Evolutionary conservation across 306 rosid genomes (phyloP), one percentile per base, ranked within the genome.

Genomic region (Fragaria ananassa): DNA sequence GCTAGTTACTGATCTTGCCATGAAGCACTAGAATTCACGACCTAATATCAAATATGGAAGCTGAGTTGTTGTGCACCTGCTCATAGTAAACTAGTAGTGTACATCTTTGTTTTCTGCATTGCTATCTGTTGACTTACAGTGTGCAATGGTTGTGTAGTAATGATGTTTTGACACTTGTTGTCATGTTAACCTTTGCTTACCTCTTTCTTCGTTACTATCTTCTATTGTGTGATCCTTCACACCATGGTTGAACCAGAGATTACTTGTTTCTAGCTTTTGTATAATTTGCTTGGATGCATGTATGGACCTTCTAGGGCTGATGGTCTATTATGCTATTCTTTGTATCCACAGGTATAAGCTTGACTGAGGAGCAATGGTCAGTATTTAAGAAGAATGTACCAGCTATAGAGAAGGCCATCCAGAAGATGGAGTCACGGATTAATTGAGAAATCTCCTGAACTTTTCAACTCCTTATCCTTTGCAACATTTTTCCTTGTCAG

Each of bases 281-380:
- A 0, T 31, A 49, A 34, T 8, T 3, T 65, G 53, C 4, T 47
- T 25, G 80, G 21, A 10, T 56, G 68, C 8, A 0, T 67, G 45
- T 12, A 69, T 14, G 1, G 39, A 51, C 29, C 8, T 1, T 51
- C 44, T 37, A 23, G 6, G n/a, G 19, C 44, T 39, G 35, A 68
- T 80, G 31, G 66, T 63, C 67, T 53, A 64, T 81, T 25, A 31
- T 23, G 3, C 25, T 18, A 5, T 10, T 13, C 4, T 39, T 2
- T 72, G 34, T 78, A 35, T 68, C 70, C n/a, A 80, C 91, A 95
- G 99, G 99, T 79, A 95, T 95, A 81, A 92, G 97, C 84, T 82
- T 92, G 97, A 92, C 92, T 2, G 91, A 82, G 76, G 97, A 90
- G 83, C 99, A 95, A 75, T 95, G 97, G 97, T 81, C 90, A 10